A percentile compares a stretch with the other conserved stretches of the same genome.
These are phyloP conservation scores for Poterioochromonas sp. DNA, from an alignment of 352 stramenopile species.

Conservation along the genomic window DNA sequence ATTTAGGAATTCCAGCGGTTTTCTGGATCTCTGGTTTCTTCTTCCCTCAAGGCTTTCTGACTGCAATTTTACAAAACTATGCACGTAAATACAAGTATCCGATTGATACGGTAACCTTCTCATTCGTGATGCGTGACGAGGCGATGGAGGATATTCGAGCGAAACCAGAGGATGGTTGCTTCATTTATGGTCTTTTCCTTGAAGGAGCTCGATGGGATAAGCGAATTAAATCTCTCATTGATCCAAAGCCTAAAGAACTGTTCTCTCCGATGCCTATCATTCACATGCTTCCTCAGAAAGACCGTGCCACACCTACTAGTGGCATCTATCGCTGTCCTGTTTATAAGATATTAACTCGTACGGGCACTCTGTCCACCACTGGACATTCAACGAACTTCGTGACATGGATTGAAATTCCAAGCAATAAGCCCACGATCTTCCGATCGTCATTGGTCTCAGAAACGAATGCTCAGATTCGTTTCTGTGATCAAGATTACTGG, in stretches of 20 bases:
- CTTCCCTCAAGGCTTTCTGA: slow-evolving; percentile 91
- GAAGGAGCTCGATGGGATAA: slow-evolving; percentile 77
- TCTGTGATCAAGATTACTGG: slow-evolving; percentile 61
- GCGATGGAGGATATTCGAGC: slow-evolving; percentile 52
- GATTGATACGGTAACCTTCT: slow-evolving; percentile 79
- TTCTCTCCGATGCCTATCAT: slow-evolving; percentile 55
- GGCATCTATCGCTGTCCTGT: slow-evolving; percentile 70
- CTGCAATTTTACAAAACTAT: slow-evolving; percentile 77
- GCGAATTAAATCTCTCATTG: slow-evolving; percentile 48
- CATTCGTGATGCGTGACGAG: slow-evolving; percentile 66
- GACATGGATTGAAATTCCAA: slow-evolving; percentile 80
- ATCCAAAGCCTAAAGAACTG: slow-evolving; percentile 68
- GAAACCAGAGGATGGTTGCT: slow-evolving; percentile 62
- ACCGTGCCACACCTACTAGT: slow-evolving; percentile 59
- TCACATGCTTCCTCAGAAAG: slow-evolving; percentile 57
- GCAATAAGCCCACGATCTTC: slow-evolving; percentile 66
- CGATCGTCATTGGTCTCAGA: slow-evolving; percentile 74
- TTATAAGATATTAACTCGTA: slow-evolving; percentile 74
- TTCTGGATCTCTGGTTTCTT: slow-evolving; percentile 97
- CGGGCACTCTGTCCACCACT: slow-evolving; percentile 78
- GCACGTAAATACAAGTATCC: slow-evolving; percentile 69
- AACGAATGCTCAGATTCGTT: slow-evolving; percentile 62
- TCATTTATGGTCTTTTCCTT: slow-evolving; percentile 77
- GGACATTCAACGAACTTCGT: slow-evolving; percentile 91
- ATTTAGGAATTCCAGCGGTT: slow-evolving; percentile 77